Evolutionary conservation across 1,284 basidiomycete genomes (phyloP).

Genomic region (Apiotrichum montevideense): DNA sequence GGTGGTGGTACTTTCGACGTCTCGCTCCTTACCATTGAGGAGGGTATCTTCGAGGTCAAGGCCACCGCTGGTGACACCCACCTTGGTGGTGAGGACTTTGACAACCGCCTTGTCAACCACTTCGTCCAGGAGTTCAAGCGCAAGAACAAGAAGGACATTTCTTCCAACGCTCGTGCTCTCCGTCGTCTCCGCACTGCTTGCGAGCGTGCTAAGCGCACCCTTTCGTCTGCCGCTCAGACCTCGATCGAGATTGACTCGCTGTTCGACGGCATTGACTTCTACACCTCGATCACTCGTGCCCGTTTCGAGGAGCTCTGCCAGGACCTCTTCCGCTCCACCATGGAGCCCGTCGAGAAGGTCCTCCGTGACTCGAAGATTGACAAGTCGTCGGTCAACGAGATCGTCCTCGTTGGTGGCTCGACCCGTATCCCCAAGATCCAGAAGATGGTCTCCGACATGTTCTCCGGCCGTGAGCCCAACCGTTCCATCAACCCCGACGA

Average conservation of each 20-base stretch:
- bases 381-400: conserved; percentile 66
- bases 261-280: conserved; percentile 97
- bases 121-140: conserved; percentile 95
- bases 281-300: conserved; percentile 95
- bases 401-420: conserved; percentile 85
- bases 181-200: conserved; percentile 96
- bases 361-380: conserved; percentile 97
- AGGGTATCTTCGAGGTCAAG: conserved; percentile 94
- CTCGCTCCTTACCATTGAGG: conserved; percentile 90
- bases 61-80: conserved; percentile 98
- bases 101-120: conserved; percentile 91
- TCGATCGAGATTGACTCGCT: conserved; percentile 98
- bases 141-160: conserved; percentile 89
- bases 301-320: conserved; percentile 98
- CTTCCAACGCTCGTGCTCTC: conserved; percentile 87
- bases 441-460: conserved; percentile 95
- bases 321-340: conserved; percentile 92
- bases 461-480: conserved; percentile 95
- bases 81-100: conserved; percentile 98
- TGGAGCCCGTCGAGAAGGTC: conserved; percentile 98
- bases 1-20: conserved; percentile 99
- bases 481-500: conserved; percentile 96
- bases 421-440: conserved; percentile 99
- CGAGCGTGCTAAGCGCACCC: conserved; percentile 97
- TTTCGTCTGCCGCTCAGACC: conserved; percentile 93